These are phyloP conservation scores for Nakazawaea pomicola DNA, from an alignment of 805 yeast genomes.

Conservation along the genomic window DNA sequence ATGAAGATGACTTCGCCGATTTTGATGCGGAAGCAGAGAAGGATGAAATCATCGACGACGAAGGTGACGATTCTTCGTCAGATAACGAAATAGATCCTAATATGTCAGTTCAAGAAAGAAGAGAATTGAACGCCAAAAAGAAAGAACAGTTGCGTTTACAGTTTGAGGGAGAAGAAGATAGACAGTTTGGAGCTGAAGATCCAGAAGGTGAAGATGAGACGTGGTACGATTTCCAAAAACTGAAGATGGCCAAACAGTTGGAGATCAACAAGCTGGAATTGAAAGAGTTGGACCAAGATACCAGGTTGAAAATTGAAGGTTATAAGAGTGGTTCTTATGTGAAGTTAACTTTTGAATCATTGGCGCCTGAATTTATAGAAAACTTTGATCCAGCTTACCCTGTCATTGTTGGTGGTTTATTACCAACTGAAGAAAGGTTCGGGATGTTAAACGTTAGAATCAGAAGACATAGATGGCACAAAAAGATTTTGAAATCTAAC, in stretches of 20 bases:
- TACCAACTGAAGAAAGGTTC: conserved; percentile 87
- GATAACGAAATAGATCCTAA: conserved; percentile 35
- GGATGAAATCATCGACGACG: conserved; percentile 33
- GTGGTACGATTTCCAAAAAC: conserved; percentile 97
- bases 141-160: conserved; percentile 86
- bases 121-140: conserved; percentile 79
- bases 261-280: conserved; percentile 86
- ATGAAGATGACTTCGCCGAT: conserved; percentile 46
- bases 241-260: conserved; percentile 92
- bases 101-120: conserved; percentile 63
- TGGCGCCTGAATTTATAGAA: conserved; percentile 89
- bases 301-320: conserved; percentile 83
- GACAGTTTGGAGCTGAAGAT: conserved; percentile 72
- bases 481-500: conserved; percentile 87
- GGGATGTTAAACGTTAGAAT: conserved; percentile 91
- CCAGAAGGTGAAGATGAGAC: conserved; percentile 87
- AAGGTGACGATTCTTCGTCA: conserved; percentile 37
- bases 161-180: conserved; percentile 75
- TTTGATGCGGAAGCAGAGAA: conserved; percentile 46
- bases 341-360: conserved; percentile 70
- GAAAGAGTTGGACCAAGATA: conserved; percentile 67
- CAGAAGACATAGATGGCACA: conserved; percentile 99
- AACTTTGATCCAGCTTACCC: conserved; percentile 85
- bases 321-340: conserved; percentile 92
- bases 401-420: conserved; percentile 82